Base-by-base conservation (phyloP, 2,329 filamentous ascomycete species). In the Epichloe elymi region DNA sequence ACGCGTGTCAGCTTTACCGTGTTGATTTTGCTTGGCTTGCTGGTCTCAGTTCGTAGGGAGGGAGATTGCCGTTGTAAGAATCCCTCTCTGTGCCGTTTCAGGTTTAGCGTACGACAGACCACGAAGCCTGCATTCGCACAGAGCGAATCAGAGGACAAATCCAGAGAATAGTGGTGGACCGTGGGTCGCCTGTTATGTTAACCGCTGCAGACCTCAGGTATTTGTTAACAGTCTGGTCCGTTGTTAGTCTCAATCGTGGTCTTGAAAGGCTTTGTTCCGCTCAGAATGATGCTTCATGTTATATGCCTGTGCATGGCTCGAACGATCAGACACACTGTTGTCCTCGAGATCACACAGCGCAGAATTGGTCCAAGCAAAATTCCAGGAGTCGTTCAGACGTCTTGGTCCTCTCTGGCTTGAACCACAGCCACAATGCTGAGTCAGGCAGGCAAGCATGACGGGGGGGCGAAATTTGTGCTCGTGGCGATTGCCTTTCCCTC, bases 1-100 rank as follows among this genome's bases (percentile, higher is more conserved):
- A 48, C 49, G 30, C 49, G 50, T 33, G 40, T 48, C 50, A 42
- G 45, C 42, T 45, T 50, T 39, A 19, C 36, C 42, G 30, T 50
- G 37, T 39, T 23, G 42, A 46, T 26, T 20, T 46, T 30, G 33
- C 37, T 26, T 50, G 26, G 36, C 35, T 35, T n/a, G 48, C 48
- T 49, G 48, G 33, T 43, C 38, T 49, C 48, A 30, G 48, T 44
- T 44, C 40, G 8, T 10, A 30, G 3, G 26, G 17, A 17, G 45
- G 15, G 12, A 48, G 26, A 35, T 48, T 48, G 38, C 38, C 30
- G 39, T n/a, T 23, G 17, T 17, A 23, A n/a, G 17, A 26, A 14
- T 2, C 15, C 26, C 17, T 42, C 17, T 42, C 19, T 36, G 36
- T 33, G 11, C 41, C 23, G 48, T 33, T 45, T 50, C 10, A 15